Conservation (phyloP, 2,329 filamentous ascomycete genomes). For the Aureobasidium sp. region DNA sequence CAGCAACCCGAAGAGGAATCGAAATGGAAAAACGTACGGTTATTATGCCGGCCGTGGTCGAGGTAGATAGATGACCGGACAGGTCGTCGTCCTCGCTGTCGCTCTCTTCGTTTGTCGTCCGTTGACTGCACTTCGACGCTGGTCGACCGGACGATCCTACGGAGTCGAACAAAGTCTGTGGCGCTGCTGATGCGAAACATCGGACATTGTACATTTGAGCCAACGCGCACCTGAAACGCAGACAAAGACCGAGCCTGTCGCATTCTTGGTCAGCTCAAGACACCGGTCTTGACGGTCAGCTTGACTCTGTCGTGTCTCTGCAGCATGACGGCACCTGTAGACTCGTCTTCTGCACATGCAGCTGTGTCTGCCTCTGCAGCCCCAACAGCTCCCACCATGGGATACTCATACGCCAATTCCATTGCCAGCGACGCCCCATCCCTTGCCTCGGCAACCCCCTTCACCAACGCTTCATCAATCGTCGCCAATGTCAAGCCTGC, state of each 20-base stretch:
- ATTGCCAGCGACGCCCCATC: slow-evolving; percentile 22
- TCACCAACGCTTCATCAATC: slow-evolving; percentile 17
- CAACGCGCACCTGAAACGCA: slow-evolving; percentile 2
- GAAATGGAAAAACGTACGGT: slow-evolving; percentile 1
- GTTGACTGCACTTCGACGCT: neutral
- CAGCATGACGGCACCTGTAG: neutral
- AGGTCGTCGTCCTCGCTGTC: neutral
- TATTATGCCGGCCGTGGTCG: neutral
- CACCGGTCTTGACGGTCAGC: neutral
- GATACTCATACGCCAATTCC: slow-evolving; percentile 19
- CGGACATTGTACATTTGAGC: neutral
- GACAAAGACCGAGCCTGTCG: neutral
- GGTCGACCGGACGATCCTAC: slow-evolving; percentile 3
- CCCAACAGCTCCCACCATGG: slow-evolving; percentile 20
- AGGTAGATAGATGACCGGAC: neutral
- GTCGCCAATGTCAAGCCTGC: slow-evolving; percentile 54
- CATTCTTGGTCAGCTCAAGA: neutral
- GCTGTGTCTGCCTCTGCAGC: neutral
- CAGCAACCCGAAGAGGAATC: neutral
- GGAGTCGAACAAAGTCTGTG: neutral
- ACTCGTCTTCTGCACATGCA: neutral
- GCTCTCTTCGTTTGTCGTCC: neutral
- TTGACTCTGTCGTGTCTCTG: neutral
- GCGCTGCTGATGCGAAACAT: slow-evolving; percentile 3
- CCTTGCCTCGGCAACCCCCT: slow-evolving; percentile 21